Evolutionary conservation across 345 rosid species (phyloP).

Genomic region (Passiflora organensis): DNA sequence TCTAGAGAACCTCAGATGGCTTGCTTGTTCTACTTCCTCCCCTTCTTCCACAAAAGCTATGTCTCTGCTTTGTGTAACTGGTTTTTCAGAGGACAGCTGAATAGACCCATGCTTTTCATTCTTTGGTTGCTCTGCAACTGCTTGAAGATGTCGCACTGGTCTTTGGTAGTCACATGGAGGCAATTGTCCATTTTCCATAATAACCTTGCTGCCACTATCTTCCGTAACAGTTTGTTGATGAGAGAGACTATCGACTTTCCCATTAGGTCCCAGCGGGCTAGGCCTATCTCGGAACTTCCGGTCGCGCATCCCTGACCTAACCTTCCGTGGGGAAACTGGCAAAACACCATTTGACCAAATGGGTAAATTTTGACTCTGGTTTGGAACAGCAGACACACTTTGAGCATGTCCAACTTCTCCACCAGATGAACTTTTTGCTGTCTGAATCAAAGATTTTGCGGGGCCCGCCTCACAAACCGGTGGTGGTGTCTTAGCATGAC

Average conservation of each 20-base stretch:
- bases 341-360: slow-evolving; percentile 79
- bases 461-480: slow-evolving; percentile 45
- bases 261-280: slow-evolving; percentile 77
- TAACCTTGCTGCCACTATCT: slow-evolving; percentile 37
- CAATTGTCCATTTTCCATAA: slow-evolving; percentile 59
- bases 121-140: slow-evolving; percentile 46
- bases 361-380: slow-evolving; percentile 52
- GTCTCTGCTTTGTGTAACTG: slow-evolving; percentile 32
- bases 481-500: slow-evolving; percentile 64
- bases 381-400: slow-evolving; percentile 39
- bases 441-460: slow-evolving; percentile 41
- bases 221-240: slow-evolving; percentile 50
- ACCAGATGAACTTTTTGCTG: slow-evolving; percentile 32
- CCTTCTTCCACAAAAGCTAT: slow-evolving; percentile 40
- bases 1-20: slow-evolving; percentile 34
- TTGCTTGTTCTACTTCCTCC: slow-evolving; percentile 48
- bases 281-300: slow-evolving; percentile 70
- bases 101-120: slow-evolving; percentile 41
- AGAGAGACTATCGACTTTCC: slow-evolving; percentile 57
- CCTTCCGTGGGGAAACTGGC: slow-evolving; percentile 58
- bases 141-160: slow-evolving; percentile 43
- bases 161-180: slow-evolving; percentile 60
- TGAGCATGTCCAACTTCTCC: slow-evolving; percentile 58
- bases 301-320: slow-evolving; percentile 59
- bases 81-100: slow-evolving; percentile 35